A percentile compares a stretch with the other conserved stretches of the same genome.
phyloP scores from a whole-genome alignment of 2,329 filamentous ascomycete species.

The Mycocentrospora acerina region DNA sequence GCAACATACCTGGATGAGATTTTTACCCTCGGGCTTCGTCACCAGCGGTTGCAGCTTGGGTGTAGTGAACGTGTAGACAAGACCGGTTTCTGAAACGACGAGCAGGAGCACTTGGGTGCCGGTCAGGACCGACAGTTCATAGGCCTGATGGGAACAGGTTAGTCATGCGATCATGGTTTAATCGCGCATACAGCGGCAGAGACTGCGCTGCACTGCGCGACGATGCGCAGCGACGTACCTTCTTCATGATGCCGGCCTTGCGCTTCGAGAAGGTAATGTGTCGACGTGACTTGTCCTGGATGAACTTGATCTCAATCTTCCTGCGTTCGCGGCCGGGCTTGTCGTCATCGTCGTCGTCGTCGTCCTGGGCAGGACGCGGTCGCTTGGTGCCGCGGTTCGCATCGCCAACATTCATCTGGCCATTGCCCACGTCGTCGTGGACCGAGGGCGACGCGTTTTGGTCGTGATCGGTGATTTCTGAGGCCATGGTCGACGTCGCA shows the following conservation, averaged over 20 bases:
- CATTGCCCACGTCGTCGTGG: constrained; percentile 54
- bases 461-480: constrained; percentile 54
- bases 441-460: constrained; percentile 53
- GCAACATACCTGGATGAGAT: constrained; percentile 85
- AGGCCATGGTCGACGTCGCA: constrained; percentile 43
- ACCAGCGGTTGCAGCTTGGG: constrained; percentile 97
- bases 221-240: constrained; percentile 67
- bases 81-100: constrained; percentile 93
- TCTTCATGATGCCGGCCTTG: constrained; percentile 99
- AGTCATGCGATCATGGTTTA: constrained; percentile 35
- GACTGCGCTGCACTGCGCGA: constrained; percentile 22
- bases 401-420: constrained; percentile 51
- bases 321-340: constrained; percentile 96
- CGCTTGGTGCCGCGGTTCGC: constrained; percentile 89
- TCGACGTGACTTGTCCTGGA: constrained; percentile 98
- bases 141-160: constrained; percentile 64
- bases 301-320: constrained; percentile 99
- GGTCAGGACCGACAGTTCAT: constrained; percentile 94
- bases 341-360: constrained; percentile 96
- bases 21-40: constrained; percentile 98
- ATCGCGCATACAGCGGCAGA: constrained; percentile 15
- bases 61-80: constrained; percentile 98
- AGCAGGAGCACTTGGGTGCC: constrained; percentile 96
- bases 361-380: constrained; percentile 76
- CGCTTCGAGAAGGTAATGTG: constrained; percentile 99